Percentiles rank a stretch among this genome's conserved stretches.
These are phyloP conservation scores for Coemansia sp. DNA, from an alignment of 192 early-diverging fungal species.

Conservation along the genomic window DNA sequence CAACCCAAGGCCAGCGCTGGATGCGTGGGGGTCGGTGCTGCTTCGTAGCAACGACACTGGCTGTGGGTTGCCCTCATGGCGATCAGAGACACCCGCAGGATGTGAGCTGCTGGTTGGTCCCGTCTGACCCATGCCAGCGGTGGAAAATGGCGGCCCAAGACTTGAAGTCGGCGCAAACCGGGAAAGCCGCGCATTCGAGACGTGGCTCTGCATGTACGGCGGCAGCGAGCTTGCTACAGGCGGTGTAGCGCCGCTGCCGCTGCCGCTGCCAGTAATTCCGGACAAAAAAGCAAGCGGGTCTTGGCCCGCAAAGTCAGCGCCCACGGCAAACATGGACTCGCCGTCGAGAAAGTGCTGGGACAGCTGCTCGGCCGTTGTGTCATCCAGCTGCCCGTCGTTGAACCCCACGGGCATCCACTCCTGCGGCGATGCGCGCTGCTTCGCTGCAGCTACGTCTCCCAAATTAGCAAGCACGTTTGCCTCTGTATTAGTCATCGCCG, in stretches of 20 bases:
- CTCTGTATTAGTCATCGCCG: constrained; percentile 25
- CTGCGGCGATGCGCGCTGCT: background rate
- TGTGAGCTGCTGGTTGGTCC: background rate
- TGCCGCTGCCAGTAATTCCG: no score
- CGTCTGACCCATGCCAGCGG: background rate
- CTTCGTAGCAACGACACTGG: background rate
- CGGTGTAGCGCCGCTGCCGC: background rate
- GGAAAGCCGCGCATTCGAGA: background rate
- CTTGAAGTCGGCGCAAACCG: background rate
- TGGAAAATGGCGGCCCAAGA: background rate
- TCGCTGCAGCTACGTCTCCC: constrained; percentile 28
- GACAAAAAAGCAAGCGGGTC: background rate
- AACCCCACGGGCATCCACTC: constrained; percentile 35
- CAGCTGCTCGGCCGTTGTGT: background rate
- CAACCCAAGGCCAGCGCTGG: background rate
- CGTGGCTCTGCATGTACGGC: background rate
- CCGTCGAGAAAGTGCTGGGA: constrained; percentile 22
- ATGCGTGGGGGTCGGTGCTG: background rate
- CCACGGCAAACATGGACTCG: constrained; percentile 27
- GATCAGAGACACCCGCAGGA: background rate
- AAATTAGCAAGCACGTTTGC: constrained; percentile 44
- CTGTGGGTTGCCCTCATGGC: background rate
- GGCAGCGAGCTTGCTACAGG: constrained; percentile 2
- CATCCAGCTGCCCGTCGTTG: constrained; percentile 8
- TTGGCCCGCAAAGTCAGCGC: background rate